Evolutionary conservation across 805 yeast species (phyloP), one percentile per base, ranked within the genome.

Genomic region (Kregervanrija delftensis): DNA sequence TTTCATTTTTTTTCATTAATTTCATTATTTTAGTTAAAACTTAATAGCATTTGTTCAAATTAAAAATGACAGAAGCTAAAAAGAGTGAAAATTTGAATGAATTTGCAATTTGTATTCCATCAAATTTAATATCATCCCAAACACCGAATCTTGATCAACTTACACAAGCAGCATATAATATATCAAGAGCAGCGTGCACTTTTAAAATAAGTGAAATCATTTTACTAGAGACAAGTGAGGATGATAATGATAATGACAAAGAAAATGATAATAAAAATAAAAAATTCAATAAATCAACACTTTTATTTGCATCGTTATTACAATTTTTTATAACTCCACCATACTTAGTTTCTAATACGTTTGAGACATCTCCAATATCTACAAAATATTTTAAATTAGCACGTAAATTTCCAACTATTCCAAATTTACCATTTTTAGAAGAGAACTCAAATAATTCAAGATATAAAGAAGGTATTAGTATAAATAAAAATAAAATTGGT

Each of bases 261-360:
- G 28, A 22, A 22, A 35, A 32, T n/a, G 38, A 41, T 3, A 46
- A 37, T 12, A 47, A 50, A 14, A 50, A 50, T 11, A 38, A 45
- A 39, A 47, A 49, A 33, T 28, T 49, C 4, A 17, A 43, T 3
- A 37, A 44, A 6, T 68, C 69, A 33, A 65, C 81, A 0, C 62
- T 81, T 58, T 56, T 81, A 8, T 71, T 87, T 44, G 89, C 91
- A 1, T 69, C 81, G 1, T 67, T 89, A 35, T 65, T 89, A 45
- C 95, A 87, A 58, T 88, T 68, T 58, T 86, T 86, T 56, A 79
- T 88, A 12, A 88, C 96, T 0, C 96, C 96, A 1, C 84, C 87
- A 40, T 86, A 89, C 57, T 68, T 89, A 37, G 75, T 81, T 14
- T 81, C 81, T 48, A 64, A 81, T 2, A 71, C 83, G 4, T 22